A percentile compares a stretch with the other conserved stretches of the same genome.
Evolutionary conservation across 2,329 filamentous ascomycete species (phyloP).

Genomic region (Neonectria sp.): DNA sequence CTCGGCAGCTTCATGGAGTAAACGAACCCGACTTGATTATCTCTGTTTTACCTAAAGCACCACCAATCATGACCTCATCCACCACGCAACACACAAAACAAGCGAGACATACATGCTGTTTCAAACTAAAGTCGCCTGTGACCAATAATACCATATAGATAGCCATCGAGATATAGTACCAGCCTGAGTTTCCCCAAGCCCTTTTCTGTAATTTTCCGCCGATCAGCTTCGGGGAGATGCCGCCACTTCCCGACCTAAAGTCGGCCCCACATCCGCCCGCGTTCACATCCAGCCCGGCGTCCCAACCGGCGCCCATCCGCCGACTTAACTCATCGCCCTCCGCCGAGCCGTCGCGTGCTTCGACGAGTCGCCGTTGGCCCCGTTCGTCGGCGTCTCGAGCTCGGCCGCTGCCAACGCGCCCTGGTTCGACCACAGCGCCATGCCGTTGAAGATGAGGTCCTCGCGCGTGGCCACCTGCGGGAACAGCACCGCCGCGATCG

Average conservation of each 20-base stretch:
- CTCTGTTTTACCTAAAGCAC: background rate
- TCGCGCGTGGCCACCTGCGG: conserved; percentile 45
- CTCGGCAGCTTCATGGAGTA: background rate
- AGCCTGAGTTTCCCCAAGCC: background rate
- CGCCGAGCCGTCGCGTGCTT: conserved; percentile 30
- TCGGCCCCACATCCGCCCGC: conserved; percentile 16
- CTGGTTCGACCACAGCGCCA: conserved; percentile 46
- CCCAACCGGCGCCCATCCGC: conserved; percentile 4
- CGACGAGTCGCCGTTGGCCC: conserved; percentile 31
- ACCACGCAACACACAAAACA: background rate
- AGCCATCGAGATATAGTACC: background rate
- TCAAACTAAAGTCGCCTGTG: conserved; percentile 8
- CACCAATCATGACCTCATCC: background rate
- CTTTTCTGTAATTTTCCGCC: background rate
- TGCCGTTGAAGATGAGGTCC: conserved; percentile 44
- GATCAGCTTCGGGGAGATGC: background rate
- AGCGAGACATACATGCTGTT: conserved; percentile 8
- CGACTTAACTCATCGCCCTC: conserved; percentile 16
- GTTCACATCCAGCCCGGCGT: background rate
- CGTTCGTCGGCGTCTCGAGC: conserved; percentile 32
- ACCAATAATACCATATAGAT: background rate
- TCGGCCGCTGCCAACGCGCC: conserved; percentile 33
- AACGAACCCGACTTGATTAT: background rate
- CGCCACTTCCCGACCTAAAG: conserved; percentile 10
- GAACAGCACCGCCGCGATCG: conserved; percentile 40